Conservation (phyloP, 192 early-diverging fungal species). For the Podila minutissima region DNA sequence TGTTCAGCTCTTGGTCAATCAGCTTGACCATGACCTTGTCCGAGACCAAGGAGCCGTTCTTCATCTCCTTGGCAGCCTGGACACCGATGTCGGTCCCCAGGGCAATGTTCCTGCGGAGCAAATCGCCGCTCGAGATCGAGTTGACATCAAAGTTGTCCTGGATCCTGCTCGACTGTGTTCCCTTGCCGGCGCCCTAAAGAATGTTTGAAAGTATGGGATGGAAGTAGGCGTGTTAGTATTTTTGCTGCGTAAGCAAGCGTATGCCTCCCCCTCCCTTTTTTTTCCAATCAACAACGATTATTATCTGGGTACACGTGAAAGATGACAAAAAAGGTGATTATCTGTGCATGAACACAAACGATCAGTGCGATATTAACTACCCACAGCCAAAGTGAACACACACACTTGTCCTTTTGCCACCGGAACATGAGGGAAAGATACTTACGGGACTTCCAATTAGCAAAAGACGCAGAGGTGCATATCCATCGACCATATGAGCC, state of each 20-base stretch:
- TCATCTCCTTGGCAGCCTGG: conserved; percentile 64
- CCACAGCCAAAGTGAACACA: too few species aligned
- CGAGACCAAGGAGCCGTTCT: conserved; percentile 68
- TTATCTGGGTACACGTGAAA: not conserved
- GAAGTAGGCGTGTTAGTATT: too few species aligned
- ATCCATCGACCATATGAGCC: conserved; percentile 44
- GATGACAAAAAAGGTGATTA: not conserved
- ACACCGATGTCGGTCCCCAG: conserved; percentile 69
- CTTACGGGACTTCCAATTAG: conserved; percentile 82
- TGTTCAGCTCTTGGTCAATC: conserved; percentile 68
- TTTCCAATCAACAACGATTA: not conserved
- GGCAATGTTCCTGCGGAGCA: conserved; percentile 86
- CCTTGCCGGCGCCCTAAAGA: conserved; percentile 82
- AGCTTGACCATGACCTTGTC: conserved; percentile 77
- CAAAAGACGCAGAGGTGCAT: conserved; percentile 68
- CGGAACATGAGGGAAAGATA: conserved; percentile 12
- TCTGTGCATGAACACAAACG: too few species aligned
- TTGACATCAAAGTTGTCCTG: conserved; percentile 71
- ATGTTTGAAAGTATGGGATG: too few species aligned
- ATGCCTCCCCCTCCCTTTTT: not conserved
- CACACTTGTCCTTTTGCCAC: not conserved
- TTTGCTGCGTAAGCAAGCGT: not conserved
- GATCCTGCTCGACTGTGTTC: conserved; percentile 88
- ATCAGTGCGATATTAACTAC: too few species aligned
- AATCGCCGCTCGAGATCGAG: conserved; percentile 87